phyloP scores from a whole-genome alignment of 2,329 filamentous ascomycete genomes.

The Microsporum ferrugineum region DNA sequence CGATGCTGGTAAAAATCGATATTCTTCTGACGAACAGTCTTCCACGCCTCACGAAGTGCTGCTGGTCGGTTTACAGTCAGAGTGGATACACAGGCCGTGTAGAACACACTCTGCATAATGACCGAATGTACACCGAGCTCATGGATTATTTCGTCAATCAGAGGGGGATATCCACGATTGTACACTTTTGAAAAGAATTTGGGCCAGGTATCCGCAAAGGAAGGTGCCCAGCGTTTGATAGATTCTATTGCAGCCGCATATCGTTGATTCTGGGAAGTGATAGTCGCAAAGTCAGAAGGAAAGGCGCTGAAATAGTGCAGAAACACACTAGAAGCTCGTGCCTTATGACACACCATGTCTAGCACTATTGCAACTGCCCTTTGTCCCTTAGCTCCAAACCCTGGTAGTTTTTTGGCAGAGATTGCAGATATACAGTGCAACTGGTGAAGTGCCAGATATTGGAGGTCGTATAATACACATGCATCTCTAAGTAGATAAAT shows the following conservation, averaged over 20 bases:
- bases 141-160: conserved; percentile 46
- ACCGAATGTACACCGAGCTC: conserved; percentile 40
- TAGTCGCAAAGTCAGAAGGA: conserved; percentile 28
- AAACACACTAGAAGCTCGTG: conserved; percentile 28
- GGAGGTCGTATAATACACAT: conserved; percentile 44
- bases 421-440: conserved; percentile 49
- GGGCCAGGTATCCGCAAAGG: conserved; percentile 35
- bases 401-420: conserved; percentile 27
- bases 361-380: conserved; percentile 29
- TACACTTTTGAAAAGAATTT: conserved; percentile 25
- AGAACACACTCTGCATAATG: conserved; percentile 45
- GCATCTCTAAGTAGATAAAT: conserved; percentile 45
- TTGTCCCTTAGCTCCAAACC: conserved; percentile 22
- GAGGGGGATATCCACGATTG: conserved; percentile 40
- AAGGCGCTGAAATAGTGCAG: conserved; percentile 40
- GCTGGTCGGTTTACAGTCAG: conserved; percentile 13
- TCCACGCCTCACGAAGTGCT: conserved; percentile 6
- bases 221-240: conserved; percentile 37
- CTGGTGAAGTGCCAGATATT: conserved; percentile 57
- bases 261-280: conserved; percentile 21
- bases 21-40: background rate
- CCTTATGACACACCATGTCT: conserved; percentile 39
- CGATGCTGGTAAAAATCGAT: background rate
- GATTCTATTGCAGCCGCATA: conserved; percentile 25
- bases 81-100: conserved; percentile 27